A percentile compares a stretch with the other conserved stretches of the same genome.
Evolutionary conservation across 495 filamentous ascomycete genomes (phyloP).

Genomic region (Aspergillus nidulans): DNA sequence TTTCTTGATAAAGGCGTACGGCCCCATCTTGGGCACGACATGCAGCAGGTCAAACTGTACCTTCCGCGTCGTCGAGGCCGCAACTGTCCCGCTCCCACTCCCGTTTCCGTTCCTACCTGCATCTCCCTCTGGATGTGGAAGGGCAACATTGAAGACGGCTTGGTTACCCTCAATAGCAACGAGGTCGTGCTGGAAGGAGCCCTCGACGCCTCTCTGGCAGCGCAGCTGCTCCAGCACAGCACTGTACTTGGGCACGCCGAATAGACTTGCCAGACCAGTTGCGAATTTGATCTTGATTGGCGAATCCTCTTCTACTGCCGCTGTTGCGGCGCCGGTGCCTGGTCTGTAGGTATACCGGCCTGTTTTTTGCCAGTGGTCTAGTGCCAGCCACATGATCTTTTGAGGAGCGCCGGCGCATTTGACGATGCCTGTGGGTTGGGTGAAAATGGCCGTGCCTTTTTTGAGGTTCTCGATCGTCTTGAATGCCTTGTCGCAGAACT

Average conservation of each 20-base stretch:
- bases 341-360: slow-evolving; percentile 49
- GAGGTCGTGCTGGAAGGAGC: slow-evolving; percentile 63
- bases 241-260: slow-evolving; percentile 66
- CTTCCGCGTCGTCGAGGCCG: slow-evolving; percentile 37
- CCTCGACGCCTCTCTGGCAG: slow-evolving; percentile 58
- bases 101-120: no score
- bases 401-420: slow-evolving; percentile 70
- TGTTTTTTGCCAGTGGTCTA: slow-evolving; percentile 58
- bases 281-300: slow-evolving; percentile 60
- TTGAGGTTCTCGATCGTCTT: slow-evolving; percentile 49
- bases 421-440: slow-evolving; percentile 59
- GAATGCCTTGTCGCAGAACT: slow-evolving; percentile 55
- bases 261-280: slow-evolving; percentile 59
- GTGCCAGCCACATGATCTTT: slow-evolving; percentile 67
- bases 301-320: slow-evolving; percentile 27
- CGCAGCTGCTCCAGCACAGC: slow-evolving; percentile 57
- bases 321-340: no score
- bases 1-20: slow-evolving; percentile 55
- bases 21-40: slow-evolving; percentile 58
- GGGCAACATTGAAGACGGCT: slow-evolving; percentile 41
- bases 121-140: background rate
- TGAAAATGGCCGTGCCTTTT: slow-evolving; percentile 60
- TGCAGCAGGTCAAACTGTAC: slow-evolving; percentile 60
- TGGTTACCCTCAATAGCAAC: slow-evolving; percentile 56
- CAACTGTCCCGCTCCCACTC: no score